phyloP scores from a whole-genome alignment of 75 land plant genomes.

The Adiantum capillusveneris region DNA sequence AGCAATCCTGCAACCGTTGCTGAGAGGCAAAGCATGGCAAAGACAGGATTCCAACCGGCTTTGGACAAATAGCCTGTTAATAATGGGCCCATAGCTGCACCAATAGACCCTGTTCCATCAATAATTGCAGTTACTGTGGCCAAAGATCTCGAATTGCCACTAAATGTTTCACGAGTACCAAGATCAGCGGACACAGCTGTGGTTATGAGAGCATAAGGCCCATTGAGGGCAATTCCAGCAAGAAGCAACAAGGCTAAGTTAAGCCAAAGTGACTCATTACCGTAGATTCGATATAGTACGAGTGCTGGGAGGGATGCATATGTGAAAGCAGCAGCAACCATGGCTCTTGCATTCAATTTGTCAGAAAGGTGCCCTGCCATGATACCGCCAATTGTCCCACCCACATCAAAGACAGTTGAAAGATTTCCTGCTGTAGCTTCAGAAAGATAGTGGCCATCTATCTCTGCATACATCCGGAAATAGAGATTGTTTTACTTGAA shows the following conservation, averaged over 20 bases:
- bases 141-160: constrained; percentile 63
- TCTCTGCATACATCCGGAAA: too few relatives aligned
- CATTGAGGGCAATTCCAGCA: constrained; percentile 42
- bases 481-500: too few relatives aligned
- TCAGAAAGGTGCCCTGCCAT: constrained; percentile 77
- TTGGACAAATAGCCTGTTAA: constrained; percentile 78
- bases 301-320: constrained; percentile 59
- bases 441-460: too few relatives aligned
- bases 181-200: constrained; percentile 89
- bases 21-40: background rate
- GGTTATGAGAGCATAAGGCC: constrained; percentile 80
- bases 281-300: constrained; percentile 1
- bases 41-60: constrained; percentile 73
- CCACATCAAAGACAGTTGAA: constrained; percentile 76
- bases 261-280: too few relatives aligned
- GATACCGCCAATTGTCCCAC: constrained; percentile 75
- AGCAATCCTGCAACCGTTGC: too few relatives aligned
- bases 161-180: constrained; percentile 51
- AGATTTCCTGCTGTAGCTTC: constrained; percentile 55
- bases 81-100: constrained; percentile 86
- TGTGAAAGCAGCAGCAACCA: constrained; percentile 55
- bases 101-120: constrained; percentile 90
- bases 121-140: constrained; percentile 95
- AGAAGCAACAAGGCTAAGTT: too few relatives aligned
- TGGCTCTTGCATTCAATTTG: constrained; percentile 62